phyloP scores from a whole-genome alignment of 306 rosid genomes.

The Lupinus albus region DNA sequence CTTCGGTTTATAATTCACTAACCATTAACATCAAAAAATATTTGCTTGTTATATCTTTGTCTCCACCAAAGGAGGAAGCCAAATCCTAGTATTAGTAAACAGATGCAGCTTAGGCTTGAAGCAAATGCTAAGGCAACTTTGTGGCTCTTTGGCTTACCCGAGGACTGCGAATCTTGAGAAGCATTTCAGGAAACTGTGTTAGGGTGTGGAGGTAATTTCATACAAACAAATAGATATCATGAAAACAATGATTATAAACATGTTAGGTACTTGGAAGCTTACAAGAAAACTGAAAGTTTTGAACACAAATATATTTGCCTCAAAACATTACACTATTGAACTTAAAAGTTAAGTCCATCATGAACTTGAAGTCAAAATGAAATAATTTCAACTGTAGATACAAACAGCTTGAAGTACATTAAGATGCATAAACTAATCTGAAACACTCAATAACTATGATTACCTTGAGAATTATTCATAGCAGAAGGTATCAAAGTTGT shows the following conservation, averaged over 20 bases:
- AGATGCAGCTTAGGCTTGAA: conserved; percentile 76
- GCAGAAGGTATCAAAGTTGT: conserved; percentile 47
- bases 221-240: not conserved
- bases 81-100: conserved; percentile 69
- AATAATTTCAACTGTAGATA: conserved; percentile 13
- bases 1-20: conserved; percentile 41
- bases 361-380: conserved; percentile 40
- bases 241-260: conserved; percentile 36
- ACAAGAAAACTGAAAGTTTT: conserved; percentile 7
- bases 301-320: conserved; percentile 22
- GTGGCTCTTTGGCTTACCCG: conserved; percentile 66
- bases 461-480: conserved; percentile 65
- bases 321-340: conserved; percentile 11
- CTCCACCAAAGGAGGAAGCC: conserved; percentile 94
- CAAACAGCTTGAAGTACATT: conserved; percentile 31
- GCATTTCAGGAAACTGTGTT: conserved; percentile 38
- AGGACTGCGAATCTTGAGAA: conserved; percentile 56
- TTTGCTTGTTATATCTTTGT: conserved; percentile 78
- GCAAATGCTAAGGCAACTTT: conserved; percentile 79
- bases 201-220: conserved; percentile 36
- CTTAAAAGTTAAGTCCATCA: conserved; percentile 16
- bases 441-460: conserved; percentile 41
- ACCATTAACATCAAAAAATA: conserved; percentile 89
- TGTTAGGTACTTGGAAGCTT: not conserved
- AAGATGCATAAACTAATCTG: conserved; percentile 14